Conservation (phyloP, 192 early-diverging fungal genomes). For the Entomortierella parvispora region DNA sequence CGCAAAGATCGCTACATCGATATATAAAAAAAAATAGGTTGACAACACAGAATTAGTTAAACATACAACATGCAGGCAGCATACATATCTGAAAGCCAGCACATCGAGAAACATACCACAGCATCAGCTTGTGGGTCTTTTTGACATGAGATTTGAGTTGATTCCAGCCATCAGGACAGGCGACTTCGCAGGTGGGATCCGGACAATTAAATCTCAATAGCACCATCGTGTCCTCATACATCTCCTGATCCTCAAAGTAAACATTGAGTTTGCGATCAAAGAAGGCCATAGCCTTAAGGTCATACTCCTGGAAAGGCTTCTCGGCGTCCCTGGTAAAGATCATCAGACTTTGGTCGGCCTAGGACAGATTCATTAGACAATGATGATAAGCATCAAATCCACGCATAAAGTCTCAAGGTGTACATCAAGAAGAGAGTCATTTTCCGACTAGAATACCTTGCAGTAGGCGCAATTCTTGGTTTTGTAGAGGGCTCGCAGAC, state of each 20-base stretch:
- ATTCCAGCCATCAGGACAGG: slow-evolving; percentile 81
- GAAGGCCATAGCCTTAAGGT: slow-evolving; percentile 60
- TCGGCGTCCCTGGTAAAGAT: slow-evolving; percentile 78
- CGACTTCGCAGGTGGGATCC: slow-evolving; percentile 76
- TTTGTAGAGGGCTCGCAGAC: slow-evolving; percentile 91
- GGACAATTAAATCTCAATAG: slow-evolving; percentile 91
- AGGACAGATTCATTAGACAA: not conserved
- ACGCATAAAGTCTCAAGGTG: not conserved
- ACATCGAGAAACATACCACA: slow-evolving; percentile 71
- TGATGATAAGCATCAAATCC: not conserved
- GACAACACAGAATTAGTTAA: not conserved
- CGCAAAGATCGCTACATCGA: slow-evolving; percentile 83
- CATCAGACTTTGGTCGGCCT: slow-evolving; percentile 83
- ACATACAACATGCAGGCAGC: not conserved
- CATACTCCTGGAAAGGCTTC: slow-evolving; percentile 65
- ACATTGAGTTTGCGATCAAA: slow-evolving; percentile 75
- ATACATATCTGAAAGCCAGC: not conserved
- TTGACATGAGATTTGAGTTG: slow-evolving; percentile 87
- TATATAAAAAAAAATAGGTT: slow-evolving; percentile 2
- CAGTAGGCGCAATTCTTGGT: slow-evolving; percentile 88
- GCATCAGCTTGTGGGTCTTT: slow-evolving; percentile 73
- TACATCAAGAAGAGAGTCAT: too few relatives aligned
- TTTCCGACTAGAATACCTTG: slow-evolving; percentile 70
- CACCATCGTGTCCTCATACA: slow-evolving; percentile 77
- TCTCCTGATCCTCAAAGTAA: slow-evolving; percentile 79